Conservation (phyloP, 2,329 filamentous ascomycete species). For the Colletotrichum viniferum region DNA sequence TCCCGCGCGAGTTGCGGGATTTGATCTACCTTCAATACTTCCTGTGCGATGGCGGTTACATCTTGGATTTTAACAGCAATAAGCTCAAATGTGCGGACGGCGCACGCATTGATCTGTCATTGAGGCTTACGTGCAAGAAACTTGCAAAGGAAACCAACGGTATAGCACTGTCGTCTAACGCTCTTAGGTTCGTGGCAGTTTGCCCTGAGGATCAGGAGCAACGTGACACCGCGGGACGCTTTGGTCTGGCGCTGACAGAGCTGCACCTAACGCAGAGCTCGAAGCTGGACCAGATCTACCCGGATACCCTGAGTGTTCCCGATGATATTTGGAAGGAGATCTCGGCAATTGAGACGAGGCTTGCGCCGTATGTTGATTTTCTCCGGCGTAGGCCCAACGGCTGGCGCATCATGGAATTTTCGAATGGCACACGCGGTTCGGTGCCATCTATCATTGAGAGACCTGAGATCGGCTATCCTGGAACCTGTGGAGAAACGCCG, state of each 20-base stretch:
- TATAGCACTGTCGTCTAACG: neutral
- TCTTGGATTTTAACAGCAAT: neutral
- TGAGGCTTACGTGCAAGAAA: neutral
- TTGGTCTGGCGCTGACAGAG: no score
- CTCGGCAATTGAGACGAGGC: neutral
- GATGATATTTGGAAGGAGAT: neutral
- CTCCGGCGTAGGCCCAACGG: neutral
- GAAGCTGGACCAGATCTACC: no score
- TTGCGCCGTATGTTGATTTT: neutral
- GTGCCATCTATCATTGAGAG: neutral
- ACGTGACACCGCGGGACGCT: no score
- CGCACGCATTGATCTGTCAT: neutral
- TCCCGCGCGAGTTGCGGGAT: neutral
- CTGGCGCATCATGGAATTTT: neutral
- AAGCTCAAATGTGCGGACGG: neutral
- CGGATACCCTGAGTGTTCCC: neutral
- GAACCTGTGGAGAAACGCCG: neutral
- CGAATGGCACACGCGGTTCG: rapidly evolving
- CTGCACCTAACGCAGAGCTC: no score
- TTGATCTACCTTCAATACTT: neutral
- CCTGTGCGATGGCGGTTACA: neutral
- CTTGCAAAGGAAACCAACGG: neutral
- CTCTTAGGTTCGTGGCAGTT: neutral
- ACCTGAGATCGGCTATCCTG: neutral
- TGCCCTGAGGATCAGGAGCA: neutral